Conservation (phyloP, 805 yeast species). For the Teunomyces lycoperdinae region DNA sequence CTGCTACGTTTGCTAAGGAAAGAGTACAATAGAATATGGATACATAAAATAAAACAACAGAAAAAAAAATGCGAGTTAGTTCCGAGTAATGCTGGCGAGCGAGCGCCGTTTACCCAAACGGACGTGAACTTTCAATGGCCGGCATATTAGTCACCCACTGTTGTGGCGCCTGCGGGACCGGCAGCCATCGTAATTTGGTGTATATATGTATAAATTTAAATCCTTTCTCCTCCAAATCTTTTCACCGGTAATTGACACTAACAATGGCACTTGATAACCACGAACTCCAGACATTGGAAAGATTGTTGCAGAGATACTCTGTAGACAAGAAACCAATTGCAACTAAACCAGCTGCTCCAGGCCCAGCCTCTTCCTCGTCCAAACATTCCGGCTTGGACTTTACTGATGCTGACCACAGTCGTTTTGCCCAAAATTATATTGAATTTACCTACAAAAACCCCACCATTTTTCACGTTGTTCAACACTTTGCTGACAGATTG, state of each 20-base stretch:
- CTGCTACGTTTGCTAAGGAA: constrained; percentile 89
- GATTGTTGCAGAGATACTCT: constrained; percentile 3
- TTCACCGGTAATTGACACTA: background rate
- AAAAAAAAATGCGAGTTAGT: background rate
- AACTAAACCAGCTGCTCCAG: background rate
- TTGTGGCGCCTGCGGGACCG: background rate
- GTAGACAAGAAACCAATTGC: background rate
- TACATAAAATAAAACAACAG: background rate
- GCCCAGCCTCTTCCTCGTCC: background rate
- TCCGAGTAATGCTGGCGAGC: background rate
- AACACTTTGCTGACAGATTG: constrained; percentile 46
- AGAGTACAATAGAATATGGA: background rate
- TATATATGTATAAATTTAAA: background rate
- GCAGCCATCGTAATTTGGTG: background rate
- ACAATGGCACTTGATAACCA: background rate
- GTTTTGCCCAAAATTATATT: constrained; percentile 50
- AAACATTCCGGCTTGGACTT: background rate
- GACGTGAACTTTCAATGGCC: background rate
- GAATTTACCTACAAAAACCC: constrained; percentile 72
- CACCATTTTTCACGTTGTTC: constrained; percentile 71
- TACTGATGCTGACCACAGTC: constrained; percentile 2
- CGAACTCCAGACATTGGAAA: constrained; percentile 1
- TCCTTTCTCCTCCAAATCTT: too few relatives aligned
- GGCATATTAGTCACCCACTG: background rate
- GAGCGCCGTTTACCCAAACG: background rate